Evolutionary conservation across 345 rosid species (phyloP), one percentile per base, ranked within the genome.

Genomic region (Dovyalis caffra): DNA sequence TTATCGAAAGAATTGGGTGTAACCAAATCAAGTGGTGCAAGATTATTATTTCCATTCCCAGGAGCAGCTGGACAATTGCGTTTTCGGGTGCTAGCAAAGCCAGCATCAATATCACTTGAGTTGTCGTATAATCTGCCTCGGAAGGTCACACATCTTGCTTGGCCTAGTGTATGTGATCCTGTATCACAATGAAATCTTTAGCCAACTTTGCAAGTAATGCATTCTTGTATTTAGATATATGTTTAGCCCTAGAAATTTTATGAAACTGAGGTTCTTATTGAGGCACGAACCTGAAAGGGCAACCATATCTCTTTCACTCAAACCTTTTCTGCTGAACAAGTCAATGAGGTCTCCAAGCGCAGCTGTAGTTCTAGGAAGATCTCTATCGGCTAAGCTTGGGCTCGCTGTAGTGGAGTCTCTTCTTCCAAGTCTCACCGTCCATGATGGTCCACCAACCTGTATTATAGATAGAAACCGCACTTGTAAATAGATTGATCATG

Each of bases 371-470:
- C 2, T 20, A 23, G 61, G 61, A 56, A 56, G 20, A 9, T 56
- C 11, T 10, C 11, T 23, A 9, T 56, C 26, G 20, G 61, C 61
- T n/a, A 56, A 20, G 28, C 10, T 56, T 23, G 23, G n/a, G 61
- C 61, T 56, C 5, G 61, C 61, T 23, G 25, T 40, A 8, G 45
- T 40, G 45, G 45, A 40, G 45, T 40, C 45, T 15, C 45, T 40
- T 40, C 45, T 40, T 40, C 45, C 45, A 40, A 40, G 45, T 10
- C 45, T 40, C 45, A 40, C 45, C 12, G 45, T 40, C 45, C 61
- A 56, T 56, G 61, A 56, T n/a, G 61, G 61, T 23, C 61, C 61
- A 56, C 61, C 61, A n/a, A 56, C 61, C 61, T 56, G 61, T n/a
- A 11, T 40, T 40, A 40, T 11, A 40, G 45, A 40, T 40, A 11